Base-by-base conservation (phyloP, 176 grass and related monocot genomes). In the Carex parvula region DNA sequence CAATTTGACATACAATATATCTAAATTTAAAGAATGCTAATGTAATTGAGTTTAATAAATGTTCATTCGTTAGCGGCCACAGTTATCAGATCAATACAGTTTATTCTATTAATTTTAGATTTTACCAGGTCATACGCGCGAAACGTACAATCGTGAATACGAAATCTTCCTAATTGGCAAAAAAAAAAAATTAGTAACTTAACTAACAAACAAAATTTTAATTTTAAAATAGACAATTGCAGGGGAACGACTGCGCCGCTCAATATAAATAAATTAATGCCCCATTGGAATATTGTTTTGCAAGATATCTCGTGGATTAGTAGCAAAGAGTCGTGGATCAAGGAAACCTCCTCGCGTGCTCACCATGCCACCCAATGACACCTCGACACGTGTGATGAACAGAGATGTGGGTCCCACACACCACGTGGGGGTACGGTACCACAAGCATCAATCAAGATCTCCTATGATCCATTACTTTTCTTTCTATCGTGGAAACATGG, bases 321-420 rank as follows among this genome's bases (percentile, higher is more conserved):
- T 24, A 74, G 20, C 5, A 17, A 54, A 76, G 46, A 29, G 48
- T 55, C 48, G 60, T 1, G 80, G 20, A 82, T 66, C 35, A 83
- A 68, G 26, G 80, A 65, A 52, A 67, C 80, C 62, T 83, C 62
- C 80, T n/a, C 80, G 67, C 80, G 80, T 83, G 80, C 60, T 83
- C 62, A 24, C 80, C 80, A 67, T 41, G 11, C 80, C 7, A 44
- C 5, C 62, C 42, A 67, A 54, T 83, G 20, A 3, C 4, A 53
- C 11, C 14, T 83, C 39, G 80, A 66, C 80, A 65, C 60, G 62
- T 83, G 14, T 42, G 12, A 15, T 16, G 29, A 0, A 32, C 21
- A 15, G 8, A 56, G 1, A 60, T 16, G 54, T 39, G 29, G 77
- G 54, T 22, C 78, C 74, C 58, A 44, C 60, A 64, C 13, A 42